Conservation (phyloP, 1,284 basidiomycete genomes). For the Exobasidium cylindrosporum region DNA sequence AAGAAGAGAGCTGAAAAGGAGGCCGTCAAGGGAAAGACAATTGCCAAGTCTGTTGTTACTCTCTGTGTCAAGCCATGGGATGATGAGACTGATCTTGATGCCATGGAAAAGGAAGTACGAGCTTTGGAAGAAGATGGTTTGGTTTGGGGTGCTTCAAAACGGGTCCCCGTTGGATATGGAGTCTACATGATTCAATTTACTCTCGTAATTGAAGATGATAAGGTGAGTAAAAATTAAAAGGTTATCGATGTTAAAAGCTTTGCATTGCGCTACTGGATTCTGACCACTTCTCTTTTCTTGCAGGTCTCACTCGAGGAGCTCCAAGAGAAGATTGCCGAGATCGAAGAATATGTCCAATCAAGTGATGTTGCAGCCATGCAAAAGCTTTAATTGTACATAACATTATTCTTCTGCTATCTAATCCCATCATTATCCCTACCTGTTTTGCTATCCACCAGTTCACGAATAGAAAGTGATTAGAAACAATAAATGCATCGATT, state of each 20-base stretch:
- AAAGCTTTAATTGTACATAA: slow-evolving; percentile 38
- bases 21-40: slow-evolving; percentile 57
- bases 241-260: no score
- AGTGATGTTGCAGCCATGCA: slow-evolving; percentile 63
- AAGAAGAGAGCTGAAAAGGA: slow-evolving; percentile 90
- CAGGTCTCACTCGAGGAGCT: slow-evolving; percentile 84
- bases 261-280: no score
- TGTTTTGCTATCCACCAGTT: background rate
- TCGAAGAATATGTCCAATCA: slow-evolving; percentile 95
- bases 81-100: slow-evolving; percentile 95
- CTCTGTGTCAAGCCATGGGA: slow-evolving; percentile 98
- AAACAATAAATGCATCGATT: background rate
- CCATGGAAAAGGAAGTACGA: slow-evolving; percentile 77
- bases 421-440: background rate
- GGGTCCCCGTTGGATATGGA: slow-evolving; percentile 91
- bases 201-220: slow-evolving; percentile 92
- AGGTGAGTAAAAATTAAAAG: no score
- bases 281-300: background rate
- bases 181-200: slow-evolving; percentile 90
- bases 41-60: slow-evolving; percentile 79
- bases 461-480: background rate
- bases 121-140: slow-evolving; percentile 86
- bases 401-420: background rate
- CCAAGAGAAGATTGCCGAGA: slow-evolving; percentile 61
- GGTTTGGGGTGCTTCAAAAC: slow-evolving; percentile 81